Evolutionary conservation across 257 asterid species (phyloP).

Genomic region (Ocimum tenuiflorum): DNA sequence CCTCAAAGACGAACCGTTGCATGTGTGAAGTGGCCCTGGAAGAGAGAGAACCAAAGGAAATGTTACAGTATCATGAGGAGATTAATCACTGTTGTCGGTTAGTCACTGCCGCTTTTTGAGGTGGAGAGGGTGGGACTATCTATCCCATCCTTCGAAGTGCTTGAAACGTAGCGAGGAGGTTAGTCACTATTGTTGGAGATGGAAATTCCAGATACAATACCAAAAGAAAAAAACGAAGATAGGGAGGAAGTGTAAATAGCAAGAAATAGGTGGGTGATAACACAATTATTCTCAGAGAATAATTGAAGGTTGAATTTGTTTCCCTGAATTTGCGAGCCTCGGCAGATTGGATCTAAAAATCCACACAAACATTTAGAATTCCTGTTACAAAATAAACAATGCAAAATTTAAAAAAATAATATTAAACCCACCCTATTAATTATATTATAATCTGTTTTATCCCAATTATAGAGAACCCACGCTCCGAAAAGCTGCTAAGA

Average conservation of each 20-base stretch:
- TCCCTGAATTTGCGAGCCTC: constrained; percentile 28
- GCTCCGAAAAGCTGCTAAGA: constrained; percentile 35
- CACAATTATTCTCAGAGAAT: constrained; percentile 29
- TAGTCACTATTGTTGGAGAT: no score
- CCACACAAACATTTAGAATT: constrained; percentile 21
- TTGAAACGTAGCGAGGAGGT: no score
- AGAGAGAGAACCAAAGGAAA: no score
- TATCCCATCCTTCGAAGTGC: no score
- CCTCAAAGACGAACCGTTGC: no score
- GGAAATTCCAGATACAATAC: no score
- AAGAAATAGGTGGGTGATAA: constrained; percentile 17
- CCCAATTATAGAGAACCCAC: constrained; percentile 44
- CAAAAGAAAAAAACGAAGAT: no score
- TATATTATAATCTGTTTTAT: constrained; percentile 6
- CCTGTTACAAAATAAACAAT: constrained; percentile 14
- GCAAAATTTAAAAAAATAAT: background rate
- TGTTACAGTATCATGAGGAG: no score
- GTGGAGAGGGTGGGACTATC: no score
- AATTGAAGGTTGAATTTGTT: constrained; percentile 11
- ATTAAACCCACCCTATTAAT: constrained; percentile 16
- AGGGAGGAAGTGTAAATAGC: constrained; percentile 19
- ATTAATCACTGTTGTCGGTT: no score
- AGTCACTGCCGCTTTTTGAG: no score
- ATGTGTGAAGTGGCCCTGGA: no score
- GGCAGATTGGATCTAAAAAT: constrained; percentile 31